Evolutionary conservation across 192 early-diverging fungal species (phyloP).

Genomic region (Podila verticillata): DNA sequence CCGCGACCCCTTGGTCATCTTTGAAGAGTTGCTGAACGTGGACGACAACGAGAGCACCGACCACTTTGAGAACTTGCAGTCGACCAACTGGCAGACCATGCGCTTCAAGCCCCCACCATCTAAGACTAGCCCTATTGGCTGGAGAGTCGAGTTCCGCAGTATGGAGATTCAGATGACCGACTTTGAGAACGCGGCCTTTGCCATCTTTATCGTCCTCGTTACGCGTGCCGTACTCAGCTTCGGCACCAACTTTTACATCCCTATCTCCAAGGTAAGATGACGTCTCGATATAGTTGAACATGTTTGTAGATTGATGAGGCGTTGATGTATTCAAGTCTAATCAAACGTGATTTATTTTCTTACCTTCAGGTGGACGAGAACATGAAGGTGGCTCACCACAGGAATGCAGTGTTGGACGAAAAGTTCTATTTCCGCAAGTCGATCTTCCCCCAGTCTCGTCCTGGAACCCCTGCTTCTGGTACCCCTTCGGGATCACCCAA

Average conservation of each 20-base stretch:
- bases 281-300: not conserved
- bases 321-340: no score
- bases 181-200: constrained; percentile 96
- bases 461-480: constrained; percentile 38
- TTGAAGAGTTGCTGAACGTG: constrained; percentile 86
- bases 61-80: constrained; percentile 99
- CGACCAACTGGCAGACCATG: constrained; percentile 99
- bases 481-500: constrained; percentile 43
- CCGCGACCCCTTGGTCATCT: constrained; percentile 97
- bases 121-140: constrained; percentile 90
- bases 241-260: constrained; percentile 95
- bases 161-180: constrained; percentile 98
- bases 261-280: constrained; percentile 81
- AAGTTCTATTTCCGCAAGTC: constrained; percentile 94
- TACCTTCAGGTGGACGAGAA: constrained; percentile 85
- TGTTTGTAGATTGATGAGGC: no score
- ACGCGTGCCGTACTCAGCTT: constrained; percentile 89
- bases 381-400: constrained; percentile 87
- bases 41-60: constrained; percentile 88
- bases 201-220: constrained; percentile 93
- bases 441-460: constrained; percentile 67
- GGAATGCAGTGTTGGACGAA: constrained; percentile 82
- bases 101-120: constrained; percentile 96
- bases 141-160: constrained; percentile 98
- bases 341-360: no score